These are phyloP conservation scores for Zygotorulaspora chibaensis DNA, from an alignment of 805 yeast species.

Conservation along the genomic window DNA sequence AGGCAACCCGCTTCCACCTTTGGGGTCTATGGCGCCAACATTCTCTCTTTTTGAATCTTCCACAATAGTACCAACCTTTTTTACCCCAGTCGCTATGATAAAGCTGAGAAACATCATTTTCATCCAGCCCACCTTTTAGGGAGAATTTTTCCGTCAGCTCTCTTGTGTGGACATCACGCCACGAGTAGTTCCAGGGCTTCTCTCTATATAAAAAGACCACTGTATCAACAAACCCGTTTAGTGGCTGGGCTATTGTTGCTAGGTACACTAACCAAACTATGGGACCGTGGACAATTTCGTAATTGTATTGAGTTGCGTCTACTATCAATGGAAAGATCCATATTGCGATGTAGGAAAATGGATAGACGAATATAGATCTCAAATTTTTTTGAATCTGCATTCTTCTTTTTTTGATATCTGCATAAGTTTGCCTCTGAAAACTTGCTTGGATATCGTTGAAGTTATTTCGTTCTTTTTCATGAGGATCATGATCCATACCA, in stretches of 20 bases:
- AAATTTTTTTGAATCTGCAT: slow-evolving; percentile 69
- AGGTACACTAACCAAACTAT: slow-evolving; percentile 59
- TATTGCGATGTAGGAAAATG: slow-evolving; percentile 69
- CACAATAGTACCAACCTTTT: slow-evolving; percentile 34
- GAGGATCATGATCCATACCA: not conserved
- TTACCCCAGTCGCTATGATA: slow-evolving; percentile 26
- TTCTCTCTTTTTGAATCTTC: slow-evolving; percentile 20
- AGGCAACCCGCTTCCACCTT: slow-evolving; percentile 21
- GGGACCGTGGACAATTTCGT: slow-evolving; percentile 46
- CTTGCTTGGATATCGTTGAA: slow-evolving; percentile 27
- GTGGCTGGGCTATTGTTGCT: slow-evolving; percentile 75
- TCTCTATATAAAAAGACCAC: slow-evolving; percentile 73
- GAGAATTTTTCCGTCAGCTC: slow-evolving; percentile 22
- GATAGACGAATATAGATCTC: slow-evolving; percentile 76
- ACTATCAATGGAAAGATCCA: slow-evolving; percentile 80
- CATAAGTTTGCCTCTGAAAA: slow-evolving; percentile 58
- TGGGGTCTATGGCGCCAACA: slow-evolving; percentile 31
- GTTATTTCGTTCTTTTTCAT: not conserved
- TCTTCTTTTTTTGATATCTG: slow-evolving; percentile 58
- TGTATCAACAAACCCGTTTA: slow-evolving; percentile 74
- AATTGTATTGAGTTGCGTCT: slow-evolving; percentile 53
- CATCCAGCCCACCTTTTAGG: slow-evolving; percentile 26
- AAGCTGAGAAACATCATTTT: slow-evolving; percentile 21
- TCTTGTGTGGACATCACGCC: slow-evolving; percentile 25
- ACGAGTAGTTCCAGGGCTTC: slow-evolving; percentile 63